Evolutionary conservation across 192 early-diverging fungal species (phyloP), one percentile per base, ranked within the genome.

Genomic region (Mortierella alpina): DNA sequence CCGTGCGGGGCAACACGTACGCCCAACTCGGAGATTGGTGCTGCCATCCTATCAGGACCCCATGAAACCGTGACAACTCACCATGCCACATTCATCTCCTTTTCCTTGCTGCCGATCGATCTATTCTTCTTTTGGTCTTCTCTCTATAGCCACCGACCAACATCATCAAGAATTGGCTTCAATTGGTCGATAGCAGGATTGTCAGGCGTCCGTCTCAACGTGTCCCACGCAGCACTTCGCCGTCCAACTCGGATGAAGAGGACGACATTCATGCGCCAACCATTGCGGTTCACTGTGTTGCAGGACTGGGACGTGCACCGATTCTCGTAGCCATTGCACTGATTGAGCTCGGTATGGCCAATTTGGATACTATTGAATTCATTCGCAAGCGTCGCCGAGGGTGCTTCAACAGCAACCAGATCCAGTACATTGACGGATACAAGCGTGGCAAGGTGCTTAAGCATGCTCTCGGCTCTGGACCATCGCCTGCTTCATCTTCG

Each of bases 241-340:
- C 77, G 5, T 58, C 70, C 18, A 66, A 83, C 17, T 61, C 53
- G 18, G 69, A 66, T 50, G 74, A 84, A 41, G 72, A 84, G 11
- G 62, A 62, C 20, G 59, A 57, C 0, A 54, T 59, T 20, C 66
- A 63, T 8, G 56, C 75, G 0, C 87, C 88, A 17, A 94, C 91
- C 1, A 93, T 94, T 66, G 96, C 95, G 2, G 92, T 97, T 7
- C 97, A 98, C 73, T 98, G 97, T 75, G 96, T 98, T 20, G 95
- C 97, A 6, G 97, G 97, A 39, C 88, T 98, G 7, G 97, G 97
- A 7, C 92, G 97, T 31, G 97, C 97, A 5, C 97, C 97, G 2
- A 92, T 96, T 17, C 85, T 99, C 11, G 97, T 94, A 10, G 92
- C 93, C 0, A 84, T 95, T 71, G 93, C 92, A 6, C 72, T 96